phyloP scores from a whole-genome alignment of 1,139 yeast genomes.

The Yamadazyma diddensiae region DNA sequence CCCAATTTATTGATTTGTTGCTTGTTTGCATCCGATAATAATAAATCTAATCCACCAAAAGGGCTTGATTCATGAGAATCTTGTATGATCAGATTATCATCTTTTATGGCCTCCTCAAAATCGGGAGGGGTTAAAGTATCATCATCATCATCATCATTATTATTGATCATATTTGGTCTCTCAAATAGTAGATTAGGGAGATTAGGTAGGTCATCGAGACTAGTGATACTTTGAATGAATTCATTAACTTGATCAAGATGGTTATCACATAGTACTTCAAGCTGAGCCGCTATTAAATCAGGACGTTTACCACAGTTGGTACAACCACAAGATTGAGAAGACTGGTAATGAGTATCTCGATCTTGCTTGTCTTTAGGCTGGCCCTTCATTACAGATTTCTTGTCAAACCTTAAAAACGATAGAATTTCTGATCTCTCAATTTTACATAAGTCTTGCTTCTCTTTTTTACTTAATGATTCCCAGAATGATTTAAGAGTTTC shows the following conservation, averaged over 20 bases:
- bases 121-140: too few species aligned
- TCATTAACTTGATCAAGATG: constrained; percentile 53
- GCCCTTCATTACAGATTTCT: constrained; percentile 7
- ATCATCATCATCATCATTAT: too few species aligned
- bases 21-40: constrained; percentile 1
- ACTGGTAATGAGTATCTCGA: constrained; percentile 9
- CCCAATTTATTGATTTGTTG: constrained; percentile 7
- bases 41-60: background rate
- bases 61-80: background rate
- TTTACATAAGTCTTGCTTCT: constrained; percentile 60
- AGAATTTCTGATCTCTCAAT: constrained; percentile 53
- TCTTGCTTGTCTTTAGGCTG: constrained; percentile 10
- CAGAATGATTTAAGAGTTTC: constrained; percentile 63
- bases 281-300: constrained; percentile 71
- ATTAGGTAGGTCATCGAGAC: constrained; percentile 40
- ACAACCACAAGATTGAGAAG: constrained; percentile 56
- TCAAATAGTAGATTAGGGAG: constrained; percentile 21
- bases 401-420: constrained; percentile 10
- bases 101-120: too few species aligned
- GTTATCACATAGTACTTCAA: constrained; percentile 54
- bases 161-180: too few species aligned
- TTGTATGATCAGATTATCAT: too few species aligned
- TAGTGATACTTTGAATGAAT: constrained; percentile 39
- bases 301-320: constrained; percentile 77
- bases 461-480: constrained; percentile 60